Conservation (phyloP, 768 basidiomycete species). For the Cystobasidium tubakii region DNA sequence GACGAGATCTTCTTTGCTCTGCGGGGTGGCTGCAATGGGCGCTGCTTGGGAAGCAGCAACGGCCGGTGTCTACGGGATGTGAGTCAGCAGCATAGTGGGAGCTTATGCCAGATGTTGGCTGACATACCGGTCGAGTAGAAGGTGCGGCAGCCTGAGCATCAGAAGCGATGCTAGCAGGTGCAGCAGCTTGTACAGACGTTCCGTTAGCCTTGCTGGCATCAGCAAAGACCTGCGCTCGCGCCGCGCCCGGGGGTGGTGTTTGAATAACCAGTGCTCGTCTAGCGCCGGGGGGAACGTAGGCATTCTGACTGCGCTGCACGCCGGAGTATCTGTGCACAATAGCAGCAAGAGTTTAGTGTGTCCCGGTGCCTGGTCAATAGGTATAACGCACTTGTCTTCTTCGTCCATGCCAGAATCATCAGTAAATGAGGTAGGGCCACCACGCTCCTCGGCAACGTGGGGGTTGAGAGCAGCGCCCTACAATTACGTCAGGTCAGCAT, state of each 20-base stretch:
- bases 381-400: slow-evolving; percentile 78
- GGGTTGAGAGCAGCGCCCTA: slow-evolving; percentile 65
- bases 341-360: slow-evolving; percentile 22
- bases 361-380: slow-evolving; percentile 29
- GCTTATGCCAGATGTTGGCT: not conserved
- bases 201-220: slow-evolving; percentile 9
- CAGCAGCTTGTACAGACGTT: not conserved
- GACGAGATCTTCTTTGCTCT: slow-evolving; percentile 60
- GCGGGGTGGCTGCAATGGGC: slow-evolving; percentile 1
- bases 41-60: not conserved
- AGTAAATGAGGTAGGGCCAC: slow-evolving; percentile 51
- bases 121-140: not conserved
- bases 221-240: not conserved
- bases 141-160: not conserved
- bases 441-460: slow-evolving; percentile 84
- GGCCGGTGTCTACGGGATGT: not conserved
- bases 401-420: slow-evolving; percentile 77
- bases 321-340: slow-evolving; percentile 69
- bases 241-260: slow-evolving; percentile 2
- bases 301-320: slow-evolving; percentile 77
- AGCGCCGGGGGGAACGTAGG: slow-evolving; percentile 91
- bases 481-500: too few relatives aligned
- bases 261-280: slow-evolving; percentile 53
- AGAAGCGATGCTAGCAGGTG: not conserved
- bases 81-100: not conserved